These are phyloP conservation scores for Penicillium chermesinum DNA, from an alignment of 495 filamentous ascomycete species.

Conservation along the genomic window DNA sequence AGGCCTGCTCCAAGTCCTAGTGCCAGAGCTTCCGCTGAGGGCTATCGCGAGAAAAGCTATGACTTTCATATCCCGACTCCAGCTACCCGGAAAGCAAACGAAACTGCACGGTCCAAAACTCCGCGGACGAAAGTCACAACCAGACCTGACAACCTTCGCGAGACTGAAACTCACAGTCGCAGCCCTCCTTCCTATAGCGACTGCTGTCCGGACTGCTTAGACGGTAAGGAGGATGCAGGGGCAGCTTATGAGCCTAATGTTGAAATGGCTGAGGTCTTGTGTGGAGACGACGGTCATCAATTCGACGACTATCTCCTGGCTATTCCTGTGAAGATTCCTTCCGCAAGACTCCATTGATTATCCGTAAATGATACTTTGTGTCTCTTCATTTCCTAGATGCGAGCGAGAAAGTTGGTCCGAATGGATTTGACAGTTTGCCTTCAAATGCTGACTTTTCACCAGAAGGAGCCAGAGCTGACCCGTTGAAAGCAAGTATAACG, in stretches of 20 bases:
- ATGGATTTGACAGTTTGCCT: too few species aligned
- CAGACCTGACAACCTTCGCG: background rate
- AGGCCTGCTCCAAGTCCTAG: too few species aligned
- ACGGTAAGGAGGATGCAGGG: background rate
- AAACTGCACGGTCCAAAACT: background rate
- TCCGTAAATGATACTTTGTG: background rate
- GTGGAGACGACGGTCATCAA: background rate
- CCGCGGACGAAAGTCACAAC: background rate
- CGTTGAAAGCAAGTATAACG: too few species aligned
- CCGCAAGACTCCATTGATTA: background rate
- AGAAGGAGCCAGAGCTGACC: too few species aligned
- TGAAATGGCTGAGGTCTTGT: background rate
- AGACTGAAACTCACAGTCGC: background rate
- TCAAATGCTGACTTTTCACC: too few species aligned
- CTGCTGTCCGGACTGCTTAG: background rate
- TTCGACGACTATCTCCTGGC: background rate
- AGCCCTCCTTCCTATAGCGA: background rate
- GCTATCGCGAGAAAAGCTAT: background rate
- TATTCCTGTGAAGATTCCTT: background rate
- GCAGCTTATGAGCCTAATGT: background rate
- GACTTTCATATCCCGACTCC: background rate
- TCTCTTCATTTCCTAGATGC: too few species aligned
- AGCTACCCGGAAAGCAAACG: background rate
- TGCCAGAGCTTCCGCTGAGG: too few species aligned
- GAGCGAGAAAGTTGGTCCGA: too few species aligned